Base-by-base conservation (phyloP, 2,329 filamentous ascomycete species). In the Fusarium dimerum region DNA sequence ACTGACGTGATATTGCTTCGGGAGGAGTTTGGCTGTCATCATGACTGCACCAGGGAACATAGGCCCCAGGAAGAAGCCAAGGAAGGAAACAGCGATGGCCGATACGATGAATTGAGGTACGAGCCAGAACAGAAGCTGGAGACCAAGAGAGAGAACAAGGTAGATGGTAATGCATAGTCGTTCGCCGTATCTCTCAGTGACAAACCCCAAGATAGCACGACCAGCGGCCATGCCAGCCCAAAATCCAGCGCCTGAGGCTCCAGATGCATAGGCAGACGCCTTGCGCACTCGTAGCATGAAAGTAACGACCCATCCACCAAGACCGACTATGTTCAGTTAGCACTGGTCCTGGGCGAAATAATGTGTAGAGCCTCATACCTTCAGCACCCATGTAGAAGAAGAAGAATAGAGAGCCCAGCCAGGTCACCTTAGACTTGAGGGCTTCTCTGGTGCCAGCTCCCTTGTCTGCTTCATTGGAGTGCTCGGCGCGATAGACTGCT, bases 181-280 rank as follows among this genome's bases (percentile, higher is more conserved):
- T 67, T 91, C 89, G 0, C 88, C 88, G 13, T 85, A 76, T 1
- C 78, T 72, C 6, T 86, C 83, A 0, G 88, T 92, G 1, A 90
- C 78, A 56, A 92, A 90, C 0, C 87, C 87, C 5, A 92, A 71
- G 0, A 80, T 67, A 1, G 90, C 74, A 2, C 89, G 77, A 0
- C 89, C 89, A 0, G 87, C 69, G 0, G 88, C 89, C 63, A 91
- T 81, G 1, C 89, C 89, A n/a, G 88, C 80, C 89, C 89, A 92
- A 71, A 90, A 92, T 0, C 88, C 89, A 0, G 88, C 89, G 0
- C 82, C 84, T 0, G 83, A 84, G 70, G 90, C 86, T 26, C 88
- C 88, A n/a, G 85, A 85, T 0, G 83, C 82, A 60, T 90, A 90
- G 0, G 82, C 71, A 2, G 73, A 78, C 1, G 84, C 88, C 6